phyloP scores from a whole-genome alignment of 192 early-diverging fungal genomes.

The Phycomyces blakesleeanus region DNA sequence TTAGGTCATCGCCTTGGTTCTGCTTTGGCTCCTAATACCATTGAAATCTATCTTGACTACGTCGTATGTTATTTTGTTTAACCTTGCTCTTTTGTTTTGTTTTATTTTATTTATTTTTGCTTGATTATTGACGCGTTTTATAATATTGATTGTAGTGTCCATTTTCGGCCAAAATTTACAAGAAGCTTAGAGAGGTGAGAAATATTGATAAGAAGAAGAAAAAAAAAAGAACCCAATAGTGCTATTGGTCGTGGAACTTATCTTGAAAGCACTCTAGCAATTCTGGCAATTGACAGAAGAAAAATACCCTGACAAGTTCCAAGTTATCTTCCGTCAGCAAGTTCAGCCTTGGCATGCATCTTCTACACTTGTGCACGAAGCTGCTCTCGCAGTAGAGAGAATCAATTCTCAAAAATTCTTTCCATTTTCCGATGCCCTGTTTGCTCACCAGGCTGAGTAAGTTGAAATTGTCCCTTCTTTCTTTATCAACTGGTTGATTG shows the following conservation, averaged over 20 bases:
- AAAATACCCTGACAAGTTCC: constrained; percentile 41
- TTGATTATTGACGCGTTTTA: neutral
- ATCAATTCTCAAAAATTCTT: constrained; percentile 53
- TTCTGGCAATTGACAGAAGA: constrained; percentile 51
- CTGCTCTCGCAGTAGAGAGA: constrained; percentile 64
- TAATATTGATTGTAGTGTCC: constrained; percentile 41
- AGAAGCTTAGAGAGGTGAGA: constrained; percentile 38
- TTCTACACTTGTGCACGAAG: constrained; percentile 73
- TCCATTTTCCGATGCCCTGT: constrained; percentile 50
- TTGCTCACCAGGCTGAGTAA: constrained; percentile 56
- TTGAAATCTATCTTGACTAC: constrained; percentile 56
- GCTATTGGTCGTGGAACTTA: too few relatives aligned
- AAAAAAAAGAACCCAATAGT: neutral
- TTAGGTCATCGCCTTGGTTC: constrained; percentile 46
- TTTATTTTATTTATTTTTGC: neutral
- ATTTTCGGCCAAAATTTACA: constrained; percentile 62
- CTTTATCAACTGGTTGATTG: too few relatives aligned
- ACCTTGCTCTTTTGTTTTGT: neutral
- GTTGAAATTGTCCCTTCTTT: too few relatives aligned
- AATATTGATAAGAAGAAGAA: neutral
- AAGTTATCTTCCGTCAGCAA: constrained; percentile 76
- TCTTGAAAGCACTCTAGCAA: constrained; percentile 29
- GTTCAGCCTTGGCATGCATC: constrained; percentile 83
- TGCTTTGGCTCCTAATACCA: constrained; percentile 33
- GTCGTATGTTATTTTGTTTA: constrained; percentile 30